Base-by-base conservation (phyloP, 257 asterid genomes). In the Gardenia jasminoides region DNA sequence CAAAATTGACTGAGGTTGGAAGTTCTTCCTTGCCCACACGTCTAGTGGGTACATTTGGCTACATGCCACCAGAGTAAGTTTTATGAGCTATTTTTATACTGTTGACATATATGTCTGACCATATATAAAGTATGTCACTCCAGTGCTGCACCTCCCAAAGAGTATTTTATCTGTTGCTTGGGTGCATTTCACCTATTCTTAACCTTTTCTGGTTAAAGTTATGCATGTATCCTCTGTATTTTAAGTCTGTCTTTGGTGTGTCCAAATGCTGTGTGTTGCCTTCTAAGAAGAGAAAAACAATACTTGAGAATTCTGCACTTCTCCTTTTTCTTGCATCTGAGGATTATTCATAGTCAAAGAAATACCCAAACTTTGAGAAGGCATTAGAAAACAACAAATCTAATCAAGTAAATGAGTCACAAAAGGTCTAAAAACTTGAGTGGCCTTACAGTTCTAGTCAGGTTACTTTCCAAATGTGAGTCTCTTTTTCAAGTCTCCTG, bases 41-140 rank as follows among this genome's bases (percentile, higher is more conserved):
- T 54, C 96, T 94, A 77, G 98, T 91, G 80, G 99, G 99, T 78
- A 94, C 99, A 74, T 94, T 94, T 83, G 99, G 99, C 67, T 94
- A 94, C 89, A 94, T 94, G 97, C 98, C 98, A 66, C 99, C 99
- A 13, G 99, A 94, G 99, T 94, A 90, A 88, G 97, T 83, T 67
- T 72, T 22, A 39, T 28, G 26, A 28, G 58, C 86, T 43, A 79
- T 80, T 20, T 78, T 70, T 72, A 28, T 22, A 20, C 24, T 39
- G 69, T 58, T 74, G 56, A 39, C 36, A 12, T 58, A 10, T 56
- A 43, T 74, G 43, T 8, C 26, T 74, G n/a, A 47, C 67, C 20
- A 59, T 33, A 31, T 73, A n/a, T 36, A 58, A 73, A 47, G 17
- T 16, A 52, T 4, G 3, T 8, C 13, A 17, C 8, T n/a, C 33